Conservation (phyloP, 108 stramenopile genomes). For the Nannochloropsis granulata region DNA sequence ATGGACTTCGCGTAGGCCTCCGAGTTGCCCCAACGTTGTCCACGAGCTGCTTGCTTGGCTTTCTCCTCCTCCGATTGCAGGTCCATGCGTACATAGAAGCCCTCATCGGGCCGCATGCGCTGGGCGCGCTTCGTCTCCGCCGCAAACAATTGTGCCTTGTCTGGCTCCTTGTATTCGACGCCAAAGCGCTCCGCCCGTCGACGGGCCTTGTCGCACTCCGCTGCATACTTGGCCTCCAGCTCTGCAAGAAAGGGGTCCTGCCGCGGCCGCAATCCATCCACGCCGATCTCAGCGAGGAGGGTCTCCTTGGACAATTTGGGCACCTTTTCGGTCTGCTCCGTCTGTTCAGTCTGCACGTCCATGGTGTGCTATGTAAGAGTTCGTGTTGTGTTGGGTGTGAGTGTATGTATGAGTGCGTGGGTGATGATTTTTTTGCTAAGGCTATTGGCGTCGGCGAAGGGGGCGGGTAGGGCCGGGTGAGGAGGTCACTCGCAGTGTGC, state of each 20-base stretch:
- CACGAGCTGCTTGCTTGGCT: neutral
- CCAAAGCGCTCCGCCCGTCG: neutral
- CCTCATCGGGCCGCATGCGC: neutral
- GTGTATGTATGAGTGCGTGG: too few relatives aligned
- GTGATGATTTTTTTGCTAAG: too few relatives aligned
- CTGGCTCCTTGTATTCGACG: neutral
- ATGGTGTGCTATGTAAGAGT: too few relatives aligned
- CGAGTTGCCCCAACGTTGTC: neutral
- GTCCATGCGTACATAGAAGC: neutral
- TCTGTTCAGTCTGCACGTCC: too few relatives aligned
- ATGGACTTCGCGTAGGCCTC: neutral
- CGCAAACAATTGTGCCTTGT: neutral
- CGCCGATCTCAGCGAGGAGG: neutral
- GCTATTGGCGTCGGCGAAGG: too few relatives aligned
- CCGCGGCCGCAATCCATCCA: neutral
- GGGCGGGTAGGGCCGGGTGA: too few relatives aligned
- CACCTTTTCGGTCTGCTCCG: neutral
- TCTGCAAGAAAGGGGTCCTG: neutral
- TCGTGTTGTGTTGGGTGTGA: too few relatives aligned
- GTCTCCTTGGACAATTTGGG: neutral
- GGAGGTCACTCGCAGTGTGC: too few relatives aligned
- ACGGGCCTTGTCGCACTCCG: neutral
- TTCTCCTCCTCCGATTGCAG: neutral
- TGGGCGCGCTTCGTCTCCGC: neutral
- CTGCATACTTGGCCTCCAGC: neutral